Base-by-base conservation (phyloP, 2,329 filamentous ascomycete genomes). In the Pseudocercospora fuligena region DNA sequence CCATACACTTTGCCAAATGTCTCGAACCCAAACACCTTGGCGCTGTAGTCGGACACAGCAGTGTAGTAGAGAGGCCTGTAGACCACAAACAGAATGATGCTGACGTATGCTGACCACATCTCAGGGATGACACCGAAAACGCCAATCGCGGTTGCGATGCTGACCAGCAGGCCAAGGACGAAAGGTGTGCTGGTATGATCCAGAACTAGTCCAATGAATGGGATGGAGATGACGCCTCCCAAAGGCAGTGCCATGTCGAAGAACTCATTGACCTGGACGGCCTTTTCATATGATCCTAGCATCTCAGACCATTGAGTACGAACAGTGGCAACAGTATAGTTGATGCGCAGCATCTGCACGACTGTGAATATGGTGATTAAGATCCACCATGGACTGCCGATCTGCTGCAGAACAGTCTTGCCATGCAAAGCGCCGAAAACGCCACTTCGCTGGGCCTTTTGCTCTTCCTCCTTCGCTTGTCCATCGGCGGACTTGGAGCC, bases 1-100 rank as follows among this genome's bases (percentile, higher is more conserved):
- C 93, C 93, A 79, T 97, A 97, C n/a, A 97, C 93, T 65, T 92
- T 97, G 54, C 93, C 94, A 73, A 97, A 97, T 0, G 93, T 97
- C 67, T 89, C 86, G 80, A 97, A 97, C 16, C 93, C 93, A 77
- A 97, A 97, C 40, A 97, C 93, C 80, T 97, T 97, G 67, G 92
- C 93, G 21, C 88, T 87, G 78, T 96, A 97, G 80, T 97, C 93
- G 27, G 85, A 94, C 65, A 97, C 92, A 7, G 92, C 89, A 0
- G 93, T 96, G 81, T 97, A 97, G 80, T 97, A 97, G 31, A 97
- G 89, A 0, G 94, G 93, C 0, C 93, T 88, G 75, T 95, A 94
- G 23, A 97, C 79, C 11, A 95, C 92, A 75, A 97, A 97, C 9
- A 97, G 85, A 54, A 84, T 81, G 61, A 97, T 83, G 72, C 94